phyloP scores from a whole-genome alignment of 1,139 yeast genomes.

The Yamadazyma trypodendri region DNA sequence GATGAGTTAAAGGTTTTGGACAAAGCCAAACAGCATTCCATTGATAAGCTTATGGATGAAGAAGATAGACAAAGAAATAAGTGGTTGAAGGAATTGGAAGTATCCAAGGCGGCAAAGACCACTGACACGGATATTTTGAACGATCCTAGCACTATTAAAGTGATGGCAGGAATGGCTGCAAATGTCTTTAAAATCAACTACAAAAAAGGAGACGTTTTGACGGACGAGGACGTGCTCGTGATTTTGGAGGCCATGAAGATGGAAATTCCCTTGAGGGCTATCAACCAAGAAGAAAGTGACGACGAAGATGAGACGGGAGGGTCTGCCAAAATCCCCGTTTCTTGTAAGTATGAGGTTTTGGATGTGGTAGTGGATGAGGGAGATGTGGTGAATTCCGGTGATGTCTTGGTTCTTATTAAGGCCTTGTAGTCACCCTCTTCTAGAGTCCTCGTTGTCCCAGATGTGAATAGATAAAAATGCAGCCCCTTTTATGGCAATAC shows the following conservation, averaged over 20 bases:
- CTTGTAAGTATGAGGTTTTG: constrained; percentile 17
- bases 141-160: constrained; percentile 24
- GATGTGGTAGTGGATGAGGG: constrained; percentile 29
- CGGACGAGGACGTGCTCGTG: constrained; percentile 29
- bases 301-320: constrained; percentile 9
- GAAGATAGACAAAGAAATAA: constrained; percentile 21
- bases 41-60: constrained; percentile 18
- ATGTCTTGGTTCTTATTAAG: constrained; percentile 13
- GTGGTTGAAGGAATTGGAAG: constrained; percentile 27
- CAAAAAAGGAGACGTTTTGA: constrained; percentile 26
- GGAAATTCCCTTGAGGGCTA: constrained; percentile 31
- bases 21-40: constrained; percentile 19
- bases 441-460: not conserved
- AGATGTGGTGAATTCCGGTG: constrained; percentile 32
- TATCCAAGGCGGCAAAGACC: constrained; percentile 21
- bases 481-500: not conserved
- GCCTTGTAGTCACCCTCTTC: constrained; percentile 5
- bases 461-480: not conserved
- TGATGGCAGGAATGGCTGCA: constrained; percentile 18
- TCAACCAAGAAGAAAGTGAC: constrained; percentile 12
- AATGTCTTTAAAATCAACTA: constrained; percentile 19
- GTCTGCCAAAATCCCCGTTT: constrained; percentile 4
- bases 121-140: constrained; percentile 17
- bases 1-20: constrained; percentile 21
- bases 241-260: constrained; percentile 47